These are phyloP conservation scores for Thermothielavioides terrestris DNA, from an alignment of 495 filamentous ascomycete genomes.

Conservation along the genomic window DNA sequence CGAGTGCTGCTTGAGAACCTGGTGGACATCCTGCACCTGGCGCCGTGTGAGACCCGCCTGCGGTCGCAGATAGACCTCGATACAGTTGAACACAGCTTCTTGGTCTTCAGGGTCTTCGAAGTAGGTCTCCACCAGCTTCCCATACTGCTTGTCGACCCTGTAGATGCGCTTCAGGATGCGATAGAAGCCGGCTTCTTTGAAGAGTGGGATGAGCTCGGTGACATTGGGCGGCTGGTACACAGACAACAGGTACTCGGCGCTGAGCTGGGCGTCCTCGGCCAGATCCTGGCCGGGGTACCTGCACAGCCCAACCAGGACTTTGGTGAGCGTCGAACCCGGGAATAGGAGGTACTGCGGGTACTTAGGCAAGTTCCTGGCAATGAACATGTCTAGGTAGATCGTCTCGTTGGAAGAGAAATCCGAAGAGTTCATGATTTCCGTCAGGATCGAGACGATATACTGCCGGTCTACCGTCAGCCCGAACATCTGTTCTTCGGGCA, in stretches of 20 bases:
- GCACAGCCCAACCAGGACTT: slow-evolving; percentile 74
- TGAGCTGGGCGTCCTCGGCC: slow-evolving; percentile 89
- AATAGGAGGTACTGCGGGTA: slow-evolving; percentile 93
- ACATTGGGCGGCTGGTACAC: slow-evolving; percentile 85
- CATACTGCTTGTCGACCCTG: slow-evolving; percentile 68
- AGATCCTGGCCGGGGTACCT: slow-evolving; percentile 71
- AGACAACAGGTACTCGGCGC: slow-evolving; percentile 88
- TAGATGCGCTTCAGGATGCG: slow-evolving; percentile 91
- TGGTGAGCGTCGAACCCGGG: slow-evolving; percentile 73
- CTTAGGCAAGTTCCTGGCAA: slow-evolving; percentile 91
- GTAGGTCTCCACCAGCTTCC: slow-evolving; percentile 68
- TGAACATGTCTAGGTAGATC: slow-evolving; percentile 95
- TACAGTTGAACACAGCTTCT: slow-evolving; percentile 64
- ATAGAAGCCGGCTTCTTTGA: slow-evolving; percentile 77
- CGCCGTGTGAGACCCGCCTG: slow-evolving; percentile 60
- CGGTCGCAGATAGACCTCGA: slow-evolving; percentile 72
- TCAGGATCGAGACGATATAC: slow-evolving; percentile 77
- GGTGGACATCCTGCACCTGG: slow-evolving; percentile 66
- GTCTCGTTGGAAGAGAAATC: slow-evolving; percentile 72
- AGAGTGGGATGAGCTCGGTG: slow-evolving; percentile 60
- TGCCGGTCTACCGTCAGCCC: slow-evolving; percentile 77
- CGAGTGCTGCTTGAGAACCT: slow-evolving; percentile 61
- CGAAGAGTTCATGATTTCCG: slow-evolving; percentile 72
- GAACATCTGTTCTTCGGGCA: slow-evolving; percentile 55
- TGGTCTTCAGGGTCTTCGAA: slow-evolving; percentile 77